These are phyloP conservation scores for Aspergillus funiculosus DNA, from an alignment of 495 filamentous ascomycete species.

Conservation along the genomic window DNA sequence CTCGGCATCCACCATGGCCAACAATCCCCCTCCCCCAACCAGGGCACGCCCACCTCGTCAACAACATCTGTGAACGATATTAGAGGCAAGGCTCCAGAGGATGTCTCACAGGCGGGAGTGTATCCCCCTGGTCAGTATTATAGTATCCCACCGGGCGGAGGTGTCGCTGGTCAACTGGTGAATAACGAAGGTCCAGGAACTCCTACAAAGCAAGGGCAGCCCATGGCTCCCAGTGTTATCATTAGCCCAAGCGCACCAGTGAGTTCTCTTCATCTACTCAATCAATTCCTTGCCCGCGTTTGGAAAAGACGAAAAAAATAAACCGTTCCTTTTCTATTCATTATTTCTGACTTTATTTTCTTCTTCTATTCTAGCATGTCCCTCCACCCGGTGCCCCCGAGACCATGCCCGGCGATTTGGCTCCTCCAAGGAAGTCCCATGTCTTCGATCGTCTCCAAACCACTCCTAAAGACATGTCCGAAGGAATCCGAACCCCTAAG, in stretches of 20 bases:
- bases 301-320: neutral
- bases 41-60: conserved; percentile 75
- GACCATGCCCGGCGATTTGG: conserved; percentile 97
- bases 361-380: conserved; percentile 59
- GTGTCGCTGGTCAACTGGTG: conserved; percentile 33
- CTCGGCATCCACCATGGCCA: conserved; percentile 45
- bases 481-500: conserved; percentile 91
- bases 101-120: conserved; percentile 44
- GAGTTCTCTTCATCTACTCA: conserved; percentile 46
- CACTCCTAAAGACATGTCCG: conserved; percentile 89
- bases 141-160: conserved; percentile 29
- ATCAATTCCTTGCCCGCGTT: no score
- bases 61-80: conserved; percentile 79
- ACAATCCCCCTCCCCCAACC: conserved; percentile 56
- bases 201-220: conserved; percentile 60
- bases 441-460: conserved; percentile 89
- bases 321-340: neutral
- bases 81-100: conserved; percentile 73
- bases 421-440: conserved; percentile 87
- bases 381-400: conserved; percentile 91
- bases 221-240: conserved; percentile 78
- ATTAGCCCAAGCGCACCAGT: conserved; percentile 94
- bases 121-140: conserved; percentile 35
- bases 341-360: conserved; percentile 20
- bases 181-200: conserved; percentile 58